A percentile compares a stretch with the other conserved stretches of the same genome.
phyloP scores from a whole-genome alignment of 768 basidiomycete species.

The Pluteus cervinus region DNA sequence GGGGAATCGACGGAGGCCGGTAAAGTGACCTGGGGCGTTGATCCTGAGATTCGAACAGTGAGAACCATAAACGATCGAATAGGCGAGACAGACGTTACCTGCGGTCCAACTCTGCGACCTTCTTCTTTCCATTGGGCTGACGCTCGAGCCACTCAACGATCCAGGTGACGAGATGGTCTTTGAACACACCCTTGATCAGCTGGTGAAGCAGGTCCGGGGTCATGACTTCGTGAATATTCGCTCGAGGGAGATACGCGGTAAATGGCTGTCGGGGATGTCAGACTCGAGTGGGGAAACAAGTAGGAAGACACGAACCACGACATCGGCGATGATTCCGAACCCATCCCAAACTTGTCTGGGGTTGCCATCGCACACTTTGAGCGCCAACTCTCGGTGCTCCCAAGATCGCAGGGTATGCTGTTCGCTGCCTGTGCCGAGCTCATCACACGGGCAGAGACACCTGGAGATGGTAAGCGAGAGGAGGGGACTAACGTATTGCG shows the following conservation, averaged over 20 bases:
- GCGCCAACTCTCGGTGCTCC: not conserved
- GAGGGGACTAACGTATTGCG: too few species aligned
- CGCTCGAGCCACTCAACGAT: too few species aligned
- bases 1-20: slow-evolving; percentile 6
- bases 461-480: slow-evolving; percentile 3
- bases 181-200: too few species aligned
- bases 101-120: slow-evolving; percentile 28
- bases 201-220: not conserved
- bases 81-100: slow-evolving; percentile 12
- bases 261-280: too few species aligned
- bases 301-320: too few species aligned
- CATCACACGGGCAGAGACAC: slow-evolving; percentile 11
- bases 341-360: not conserved
- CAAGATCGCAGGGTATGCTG: not conserved
- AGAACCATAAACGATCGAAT: not conserved
- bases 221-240: slow-evolving; percentile 16
- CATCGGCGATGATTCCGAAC: not conserved
- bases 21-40: not conserved
- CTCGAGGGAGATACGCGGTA: not conserved
- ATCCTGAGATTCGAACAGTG: not conserved
- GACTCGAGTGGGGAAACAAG: too few species aligned
- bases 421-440: too few species aligned
- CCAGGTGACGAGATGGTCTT: too few species aligned
- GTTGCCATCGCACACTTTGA: too few species aligned
- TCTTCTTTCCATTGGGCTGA: slow-evolving; percentile 17